Evolutionary conservation across 2,329 filamentous ascomycete species (phyloP).

Genomic region (Erysiphe neolycopersici): DNA sequence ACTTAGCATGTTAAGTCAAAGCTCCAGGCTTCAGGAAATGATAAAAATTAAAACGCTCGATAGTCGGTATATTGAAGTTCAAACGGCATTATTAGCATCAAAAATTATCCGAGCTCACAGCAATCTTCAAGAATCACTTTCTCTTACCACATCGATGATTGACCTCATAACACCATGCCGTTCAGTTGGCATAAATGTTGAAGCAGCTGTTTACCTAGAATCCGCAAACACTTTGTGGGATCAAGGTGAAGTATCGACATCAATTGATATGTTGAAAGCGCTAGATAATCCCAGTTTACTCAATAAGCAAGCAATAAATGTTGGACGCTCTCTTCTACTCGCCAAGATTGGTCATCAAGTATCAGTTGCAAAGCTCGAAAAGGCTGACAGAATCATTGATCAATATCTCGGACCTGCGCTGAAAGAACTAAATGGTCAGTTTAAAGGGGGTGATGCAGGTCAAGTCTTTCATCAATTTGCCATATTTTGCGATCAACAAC

Average conservation of each 20-base stretch:
- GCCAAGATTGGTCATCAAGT: slow-evolving; percentile 73
- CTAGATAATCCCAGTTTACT: slow-evolving; percentile 35
- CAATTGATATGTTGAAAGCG: slow-evolving; percentile 65
- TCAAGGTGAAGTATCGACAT: slow-evolving; percentile 67
- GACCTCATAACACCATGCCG: slow-evolving; percentile 46
- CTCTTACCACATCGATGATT: slow-evolving; percentile 59
- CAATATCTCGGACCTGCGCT: slow-evolving; percentile 68
- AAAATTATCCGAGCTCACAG: slow-evolving; percentile 53
- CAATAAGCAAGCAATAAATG: slow-evolving; percentile 39
- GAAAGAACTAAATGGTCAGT: slow-evolving; percentile 44
- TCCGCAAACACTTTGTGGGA: slow-evolving; percentile 82
- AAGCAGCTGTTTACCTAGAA: slow-evolving; percentile 54
- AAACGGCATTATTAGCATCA: slow-evolving; percentile 50
- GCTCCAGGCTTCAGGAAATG: slow-evolving; percentile 31
- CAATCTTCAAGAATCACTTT: slow-evolving; percentile 63
- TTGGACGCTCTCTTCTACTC: slow-evolving; percentile 54
- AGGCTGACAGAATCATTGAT: slow-evolving; percentile 69
- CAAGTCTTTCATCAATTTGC: slow-evolving; percentile 90
- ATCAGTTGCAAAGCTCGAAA: slow-evolving; percentile 71
- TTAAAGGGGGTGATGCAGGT: slow-evolving; percentile 46
- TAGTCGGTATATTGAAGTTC: slow-evolving; percentile 45
- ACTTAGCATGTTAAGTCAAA: slow-evolving; percentile 52
- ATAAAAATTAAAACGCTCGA: slow-evolving; percentile 34
- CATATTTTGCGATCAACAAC: slow-evolving; percentile 77
- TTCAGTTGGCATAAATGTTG: slow-evolving; percentile 45